Base-by-base conservation (phyloP, 805 yeast species). In the Candida endomychidarum region DNA sequence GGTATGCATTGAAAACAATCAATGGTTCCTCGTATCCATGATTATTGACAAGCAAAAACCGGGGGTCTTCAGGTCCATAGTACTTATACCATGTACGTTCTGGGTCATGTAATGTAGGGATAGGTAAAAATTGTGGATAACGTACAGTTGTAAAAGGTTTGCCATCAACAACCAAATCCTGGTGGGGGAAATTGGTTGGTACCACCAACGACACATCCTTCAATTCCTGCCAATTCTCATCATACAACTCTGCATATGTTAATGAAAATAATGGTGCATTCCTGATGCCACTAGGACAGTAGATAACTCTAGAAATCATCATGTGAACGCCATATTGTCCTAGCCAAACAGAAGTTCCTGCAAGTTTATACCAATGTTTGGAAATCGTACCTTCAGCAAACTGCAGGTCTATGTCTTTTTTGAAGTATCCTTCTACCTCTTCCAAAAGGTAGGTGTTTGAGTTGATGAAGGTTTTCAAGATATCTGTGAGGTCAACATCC, bases 281-380 rank as follows among this genome's bases (percentile, higher is more conserved):
- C 43, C 65, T 58, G 5, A 46, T 45, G 2, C 52, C 56, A 17
- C 32, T 37, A 1, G 58, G 56, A 35, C 62, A 52, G 50, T 72
- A 75, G 15, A 65, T 52, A 15, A 74, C 50, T 41, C 79, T 56
- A 14, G 75, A 66, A 14, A 68, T 70, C 60, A 73, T 61, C 45
- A 72, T 54, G 53, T 75, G 78, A 12, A 73, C 67, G 18, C 74
- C 73, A 47, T 74, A 74, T 28, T 69, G 69, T 28, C 67, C 70
- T 21, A 77, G 52, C 79, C 79, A 77, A 11, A 75, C 75, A 1
- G 77, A 65, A 1, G 78, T 67, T 1, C 78, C 78, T 5, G 78
- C 72, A 38, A 73, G 65, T 37, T 67, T 60, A 44, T 52, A 71
- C 80, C 80, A 77, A 43, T 57, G 52, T 16, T 48, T 42, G 18